phyloP scores from a whole-genome alignment of 202 grass and related monocot genomes.

The Elaeis oleifera region DNA sequence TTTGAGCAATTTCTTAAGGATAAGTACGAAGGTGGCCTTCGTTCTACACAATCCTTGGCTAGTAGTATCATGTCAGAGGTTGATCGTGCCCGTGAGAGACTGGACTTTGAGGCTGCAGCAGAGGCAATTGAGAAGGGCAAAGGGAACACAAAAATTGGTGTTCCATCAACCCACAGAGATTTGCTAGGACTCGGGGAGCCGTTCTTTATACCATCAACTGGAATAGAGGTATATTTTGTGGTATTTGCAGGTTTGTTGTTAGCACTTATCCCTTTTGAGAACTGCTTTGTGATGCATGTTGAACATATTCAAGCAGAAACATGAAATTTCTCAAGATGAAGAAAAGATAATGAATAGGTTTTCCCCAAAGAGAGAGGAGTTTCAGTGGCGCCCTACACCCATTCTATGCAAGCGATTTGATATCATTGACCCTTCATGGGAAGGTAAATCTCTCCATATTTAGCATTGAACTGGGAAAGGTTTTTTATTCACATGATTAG shows the following conservation, averaged over 20 bases:
- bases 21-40: conserved; percentile 78
- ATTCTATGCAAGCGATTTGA: conserved; percentile 97
- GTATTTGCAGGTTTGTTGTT: not conserved
- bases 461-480: too few relatives aligned
- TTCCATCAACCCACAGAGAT: conserved; percentile 31
- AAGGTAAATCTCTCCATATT: conserved; percentile 36
- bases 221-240: conserved; percentile 46
- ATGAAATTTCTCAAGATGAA: conserved; percentile 28
- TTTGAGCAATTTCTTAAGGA: conserved; percentile 90
- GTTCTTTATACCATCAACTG: conserved; percentile 58
- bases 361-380: conserved; percentile 57
- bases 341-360: conserved; percentile 27
- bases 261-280: not conserved
- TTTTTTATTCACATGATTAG: too few relatives aligned
- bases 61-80: conserved; percentile 52
- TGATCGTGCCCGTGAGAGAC: conserved; percentile 77
- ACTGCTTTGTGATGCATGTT: not conserved
- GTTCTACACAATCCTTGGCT: conserved; percentile 34
- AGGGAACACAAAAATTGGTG: conserved; percentile 31
- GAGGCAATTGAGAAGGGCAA: conserved; percentile 76
- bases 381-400: conserved; percentile 77
- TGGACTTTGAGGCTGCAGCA: conserved; percentile 89
- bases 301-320: conserved; percentile 31
- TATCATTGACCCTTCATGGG: conserved; percentile 82
- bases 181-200: conserved; percentile 46